Conservation (phyloP, 129 eudicot species). For the Sambucus nigra region DNA sequence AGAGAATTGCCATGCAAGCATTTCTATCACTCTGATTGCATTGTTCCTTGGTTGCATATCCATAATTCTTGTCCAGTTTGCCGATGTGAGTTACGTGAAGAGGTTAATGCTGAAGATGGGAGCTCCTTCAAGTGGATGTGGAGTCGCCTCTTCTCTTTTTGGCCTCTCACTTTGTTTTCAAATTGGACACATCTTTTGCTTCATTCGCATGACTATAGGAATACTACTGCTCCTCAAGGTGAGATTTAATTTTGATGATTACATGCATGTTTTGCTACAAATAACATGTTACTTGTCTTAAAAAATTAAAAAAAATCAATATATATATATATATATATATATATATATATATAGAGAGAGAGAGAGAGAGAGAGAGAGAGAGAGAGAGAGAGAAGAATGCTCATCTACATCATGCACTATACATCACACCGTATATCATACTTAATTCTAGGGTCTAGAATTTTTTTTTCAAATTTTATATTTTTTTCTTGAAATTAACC, state of each 20-base stretch:
- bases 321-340: slow-evolving; percentile 6
- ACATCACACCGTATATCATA: too few relatives aligned
- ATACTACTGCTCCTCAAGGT: slow-evolving; percentile 34
- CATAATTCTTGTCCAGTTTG: slow-evolving; percentile 77
- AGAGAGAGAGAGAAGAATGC: too few relatives aligned
- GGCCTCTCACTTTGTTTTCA: slow-evolving; percentile 54
- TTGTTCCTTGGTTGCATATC: slow-evolving; percentile 53
- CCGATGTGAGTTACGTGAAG: slow-evolving; percentile 42
- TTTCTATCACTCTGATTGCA: slow-evolving; percentile 65
- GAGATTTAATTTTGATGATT: neutral
- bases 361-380: too few relatives aligned
- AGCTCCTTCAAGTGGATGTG: slow-evolving; percentile 32
- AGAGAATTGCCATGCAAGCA: slow-evolving; percentile 64
- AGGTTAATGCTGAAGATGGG: slow-evolving; percentile 13
- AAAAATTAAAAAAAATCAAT: too few relatives aligned
- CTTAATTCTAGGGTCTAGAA: too few relatives aligned
- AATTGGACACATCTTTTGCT: slow-evolving; percentile 22
- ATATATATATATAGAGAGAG: slow-evolving; percentile 6
- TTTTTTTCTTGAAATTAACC: too few relatives aligned
- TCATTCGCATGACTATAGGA: slow-evolving; percentile 18
- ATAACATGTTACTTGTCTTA: too few relatives aligned
- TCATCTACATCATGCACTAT: too few relatives aligned
- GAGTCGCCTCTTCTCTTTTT: slow-evolving; percentile 28
- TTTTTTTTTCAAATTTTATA: too few relatives aligned
- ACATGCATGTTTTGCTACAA: too few relatives aligned